phyloP scores from a whole-genome alignment of 1,139 yeast genomes.

The Pneumocystis carinii region DNA sequence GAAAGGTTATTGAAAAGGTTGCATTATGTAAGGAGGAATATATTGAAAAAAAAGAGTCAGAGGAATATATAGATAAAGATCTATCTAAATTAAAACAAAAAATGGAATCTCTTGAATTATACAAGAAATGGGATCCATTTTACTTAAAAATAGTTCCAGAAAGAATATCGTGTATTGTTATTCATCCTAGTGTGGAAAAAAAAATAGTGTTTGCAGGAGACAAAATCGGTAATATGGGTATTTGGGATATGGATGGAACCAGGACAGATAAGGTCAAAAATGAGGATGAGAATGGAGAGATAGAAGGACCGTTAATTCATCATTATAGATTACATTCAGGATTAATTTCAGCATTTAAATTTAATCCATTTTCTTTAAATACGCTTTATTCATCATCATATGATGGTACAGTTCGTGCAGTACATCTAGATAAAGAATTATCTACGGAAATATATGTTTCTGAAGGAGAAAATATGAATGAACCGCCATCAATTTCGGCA shows the following conservation, averaged over 20 bases:
- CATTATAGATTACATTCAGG: constrained; percentile 64
- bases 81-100: background rate
- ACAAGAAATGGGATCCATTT: constrained; percentile 47
- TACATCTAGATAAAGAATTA: constrained; percentile 49
- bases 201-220: constrained; percentile 74
- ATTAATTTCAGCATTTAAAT: constrained; percentile 47
- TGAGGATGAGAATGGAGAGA: constrained; percentile 30
- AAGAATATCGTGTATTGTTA: constrained; percentile 55
- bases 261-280: constrained; percentile 13
- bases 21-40: constrained; percentile 28
- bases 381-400: constrained; percentile 59
- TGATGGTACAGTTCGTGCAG: constrained; percentile 67
- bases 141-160: constrained; percentile 59
- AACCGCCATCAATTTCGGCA: constrained; percentile 37
- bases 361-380: constrained; percentile 37
- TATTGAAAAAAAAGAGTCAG: constrained; percentile 21
- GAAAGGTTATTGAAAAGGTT: constrained; percentile 1
- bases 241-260: constrained; percentile 58
- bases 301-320: constrained; percentile 41
- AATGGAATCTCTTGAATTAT: constrained; percentile 21
- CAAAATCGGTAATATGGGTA: constrained; percentile 64
- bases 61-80: constrained; percentile 22
- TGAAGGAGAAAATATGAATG: constrained; percentile 37
- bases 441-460: constrained; percentile 39
- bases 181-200: constrained; percentile 57